These are phyloP conservation scores for Boletus speciosus DNA, from an alignment of 768 basidiomycete species.

Conservation along the genomic window DNA sequence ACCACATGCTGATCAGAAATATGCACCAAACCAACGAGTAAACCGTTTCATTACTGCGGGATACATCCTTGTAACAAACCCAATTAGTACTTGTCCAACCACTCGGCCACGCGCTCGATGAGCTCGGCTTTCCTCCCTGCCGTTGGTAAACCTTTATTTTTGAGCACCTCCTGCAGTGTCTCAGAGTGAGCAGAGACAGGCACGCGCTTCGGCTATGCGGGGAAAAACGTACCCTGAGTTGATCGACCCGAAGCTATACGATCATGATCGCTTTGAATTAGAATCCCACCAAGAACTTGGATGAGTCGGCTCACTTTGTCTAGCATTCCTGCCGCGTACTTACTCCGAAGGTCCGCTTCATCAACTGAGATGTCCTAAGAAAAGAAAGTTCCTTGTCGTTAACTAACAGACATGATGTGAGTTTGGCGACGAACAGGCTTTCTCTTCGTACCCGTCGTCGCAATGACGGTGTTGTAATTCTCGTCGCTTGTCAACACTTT, in stretches of 20 bases:
- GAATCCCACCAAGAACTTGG: background rate
- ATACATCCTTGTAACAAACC: background rate
- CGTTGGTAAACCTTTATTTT: conserved; percentile 54
- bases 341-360: conserved; percentile 71
- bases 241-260: conserved; percentile 67
- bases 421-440: conserved; percentile 53
- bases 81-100: conserved; percentile 43
- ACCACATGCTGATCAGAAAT: conserved; percentile 4
- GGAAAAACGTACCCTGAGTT: conserved; percentile 58
- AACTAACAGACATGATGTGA: background rate
- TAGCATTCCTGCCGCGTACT: conserved; percentile 55
- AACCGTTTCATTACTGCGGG: background rate
- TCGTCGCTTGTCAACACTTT: conserved; percentile 56
- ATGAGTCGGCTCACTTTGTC: conserved; percentile 53
- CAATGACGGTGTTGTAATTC: conserved; percentile 51
- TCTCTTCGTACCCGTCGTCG: conserved; percentile 57
- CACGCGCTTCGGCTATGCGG: background rate
- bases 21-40: background rate
- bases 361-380: conserved; percentile 58
- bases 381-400: background rate
- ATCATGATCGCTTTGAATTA: conserved; percentile 6
- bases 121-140: conserved; percentile 76
- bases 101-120: conserved; percentile 60
- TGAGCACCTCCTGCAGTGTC: conserved; percentile 61
- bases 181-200: background rate